These are phyloP conservation scores for Ogataea methanolica DNA, from an alignment of 805 yeast genomes.

Conservation along the genomic window DNA sequence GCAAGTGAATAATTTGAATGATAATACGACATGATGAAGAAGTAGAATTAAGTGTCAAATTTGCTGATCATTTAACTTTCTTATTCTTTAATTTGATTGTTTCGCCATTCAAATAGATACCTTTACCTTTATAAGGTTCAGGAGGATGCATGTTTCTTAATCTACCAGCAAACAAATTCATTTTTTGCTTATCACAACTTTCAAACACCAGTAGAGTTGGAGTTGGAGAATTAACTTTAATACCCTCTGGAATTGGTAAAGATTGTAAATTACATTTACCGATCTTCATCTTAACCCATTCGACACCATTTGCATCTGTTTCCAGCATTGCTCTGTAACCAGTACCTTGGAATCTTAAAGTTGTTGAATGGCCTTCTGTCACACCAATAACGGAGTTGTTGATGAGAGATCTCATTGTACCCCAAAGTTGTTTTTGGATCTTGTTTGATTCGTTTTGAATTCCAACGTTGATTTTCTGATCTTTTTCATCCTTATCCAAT, in stretches of 20 bases:
- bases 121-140: slow-evolving; percentile 98
- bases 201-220: slow-evolving; percentile 84
- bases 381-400: slow-evolving; percentile 82
- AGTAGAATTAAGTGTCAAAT: too few relatives aligned
- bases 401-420: slow-evolving; percentile 77
- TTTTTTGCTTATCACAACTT: slow-evolving; percentile 85
- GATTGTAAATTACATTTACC: slow-evolving; percentile 84
- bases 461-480: slow-evolving; percentile 27
- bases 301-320: slow-evolving; percentile 40
- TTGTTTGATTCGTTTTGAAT: slow-evolving; percentile 58
- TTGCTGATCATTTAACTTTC: slow-evolving; percentile 69
- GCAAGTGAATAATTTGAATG: too few relatives aligned
- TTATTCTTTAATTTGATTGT: slow-evolving; percentile 86
- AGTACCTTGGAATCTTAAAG: slow-evolving; percentile 88
- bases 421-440: slow-evolving; percentile 89
- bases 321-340: slow-evolving; percentile 90
- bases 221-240: slow-evolving; percentile 70
- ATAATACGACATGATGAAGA: too few relatives aligned
- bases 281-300: slow-evolving; percentile 70
- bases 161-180: slow-evolving; percentile 82
- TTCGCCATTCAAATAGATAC: slow-evolving; percentile 88
- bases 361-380: slow-evolving; percentile 86
- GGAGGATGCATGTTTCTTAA: slow-evolving; percentile 88
- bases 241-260: slow-evolving; percentile 69
- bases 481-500: slow-evolving; percentile 33